Conservation (phyloP, 2,329 filamentous ascomycete species). For the Diaporthe longicolla region DNA sequence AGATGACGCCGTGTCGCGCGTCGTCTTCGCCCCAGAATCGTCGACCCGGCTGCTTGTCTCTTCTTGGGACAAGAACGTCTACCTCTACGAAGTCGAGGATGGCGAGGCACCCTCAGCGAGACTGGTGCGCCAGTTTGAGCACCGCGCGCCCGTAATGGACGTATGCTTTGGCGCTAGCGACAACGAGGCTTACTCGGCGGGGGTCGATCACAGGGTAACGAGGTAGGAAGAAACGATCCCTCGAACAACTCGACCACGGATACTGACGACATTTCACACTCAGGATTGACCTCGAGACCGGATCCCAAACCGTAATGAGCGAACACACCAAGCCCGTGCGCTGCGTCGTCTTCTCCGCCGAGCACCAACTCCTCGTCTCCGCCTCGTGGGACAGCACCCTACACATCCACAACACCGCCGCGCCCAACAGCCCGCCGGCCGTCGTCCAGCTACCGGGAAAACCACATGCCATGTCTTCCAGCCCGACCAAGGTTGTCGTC, state of each 20-base stretch:
- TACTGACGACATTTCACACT: constrained; percentile 1
- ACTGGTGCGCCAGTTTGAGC: constrained; percentile 81
- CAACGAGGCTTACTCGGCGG: constrained; percentile 86
- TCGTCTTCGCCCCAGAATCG: constrained; percentile 87
- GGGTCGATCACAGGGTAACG: constrained; percentile 89
- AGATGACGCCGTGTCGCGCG: constrained; percentile 86
- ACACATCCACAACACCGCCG: constrained; percentile 80
- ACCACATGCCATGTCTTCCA: constrained; percentile 88
- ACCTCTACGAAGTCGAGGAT: constrained; percentile 83
- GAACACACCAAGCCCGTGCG: constrained; percentile 86
- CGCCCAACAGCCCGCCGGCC: constrained; percentile 68
- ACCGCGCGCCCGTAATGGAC: constrained; percentile 88
- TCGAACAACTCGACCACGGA: neutral
- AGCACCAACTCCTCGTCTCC: constrained; percentile 85
- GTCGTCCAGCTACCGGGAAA: constrained; percentile 84
- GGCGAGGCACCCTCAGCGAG: constrained; percentile 71
- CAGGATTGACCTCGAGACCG: constrained; percentile 78
- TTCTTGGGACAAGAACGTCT: constrained; percentile 94
- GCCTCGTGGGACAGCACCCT: constrained; percentile 95
- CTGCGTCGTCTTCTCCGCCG: constrained; percentile 83
- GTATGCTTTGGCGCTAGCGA: constrained; percentile 90
- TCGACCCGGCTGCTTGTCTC: constrained; percentile 85
- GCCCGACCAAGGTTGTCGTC: constrained; percentile 86
- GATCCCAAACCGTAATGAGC: constrained; percentile 81
- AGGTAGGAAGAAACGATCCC: constrained; percentile 63